A percentile compares a stretch with the other conserved stretches of the same genome.
Evolutionary conservation across 345 rosid species (phyloP).

Genomic region (Sonneratia alba): DNA sequence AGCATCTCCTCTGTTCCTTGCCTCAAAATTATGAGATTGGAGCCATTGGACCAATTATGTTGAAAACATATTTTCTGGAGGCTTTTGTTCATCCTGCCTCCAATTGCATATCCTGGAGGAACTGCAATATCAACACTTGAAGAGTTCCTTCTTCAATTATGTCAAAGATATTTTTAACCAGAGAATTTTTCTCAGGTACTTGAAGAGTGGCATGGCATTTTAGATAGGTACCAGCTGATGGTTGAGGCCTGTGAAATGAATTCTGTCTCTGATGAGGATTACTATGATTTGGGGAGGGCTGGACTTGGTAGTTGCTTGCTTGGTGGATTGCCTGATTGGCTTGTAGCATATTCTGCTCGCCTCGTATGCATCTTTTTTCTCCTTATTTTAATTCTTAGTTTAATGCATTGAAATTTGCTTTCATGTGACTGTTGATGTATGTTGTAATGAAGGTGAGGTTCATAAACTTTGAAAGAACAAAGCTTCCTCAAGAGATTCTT

Average conservation of each 20-base stretch:
- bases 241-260: conserved; percentile 78
- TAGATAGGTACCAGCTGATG: conserved; percentile 81
- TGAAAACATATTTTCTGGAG: neutral
- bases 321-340: conserved; percentile 96
- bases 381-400: neutral
- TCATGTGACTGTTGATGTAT: neutral
- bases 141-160: neutral
- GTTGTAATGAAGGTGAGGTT: conserved; percentile 76
- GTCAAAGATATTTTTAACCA: conserved; percentile 5
- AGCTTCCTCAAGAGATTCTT: conserved; percentile 87
- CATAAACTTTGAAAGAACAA: conserved; percentile 91
- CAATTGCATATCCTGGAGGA: neutral
- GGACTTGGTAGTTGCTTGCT: conserved; percentile 97
- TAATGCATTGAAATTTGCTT: conserved; percentile 9
- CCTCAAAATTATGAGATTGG: neutral
- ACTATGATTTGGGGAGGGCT: conserved; percentile 93
- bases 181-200: conserved; percentile 48
- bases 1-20: neutral
- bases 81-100: neutral
- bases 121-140: neutral
- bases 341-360: conserved; percentile 90
- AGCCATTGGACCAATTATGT: neutral
- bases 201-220: conserved; percentile 82
- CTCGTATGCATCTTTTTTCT: conserved; percentile 40
- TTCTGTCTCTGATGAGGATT: conserved; percentile 91